Conservation (phyloP, 2,329 filamentous ascomycete genomes). For the Diaporthe nobilis region DNA sequence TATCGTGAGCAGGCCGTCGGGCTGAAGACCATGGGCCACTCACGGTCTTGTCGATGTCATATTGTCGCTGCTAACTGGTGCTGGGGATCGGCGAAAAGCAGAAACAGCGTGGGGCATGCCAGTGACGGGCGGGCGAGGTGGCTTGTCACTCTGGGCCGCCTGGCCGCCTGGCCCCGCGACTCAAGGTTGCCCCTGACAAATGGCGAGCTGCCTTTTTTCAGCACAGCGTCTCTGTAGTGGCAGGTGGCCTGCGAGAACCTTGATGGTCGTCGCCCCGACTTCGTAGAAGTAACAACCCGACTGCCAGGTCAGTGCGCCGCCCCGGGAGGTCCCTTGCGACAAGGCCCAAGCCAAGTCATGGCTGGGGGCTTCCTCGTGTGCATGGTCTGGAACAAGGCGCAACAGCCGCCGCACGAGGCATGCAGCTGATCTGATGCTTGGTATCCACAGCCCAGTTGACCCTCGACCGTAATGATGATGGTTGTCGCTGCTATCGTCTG, state of each 20-base stretch:
- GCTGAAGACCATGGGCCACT: constrained; percentile 27
- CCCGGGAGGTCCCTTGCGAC: constrained; percentile 19
- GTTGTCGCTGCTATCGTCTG: neutral
- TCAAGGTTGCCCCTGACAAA: constrained; percentile 36
- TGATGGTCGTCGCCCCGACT: neutral
- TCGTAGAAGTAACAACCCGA: neutral
- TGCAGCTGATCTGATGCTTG: neutral
- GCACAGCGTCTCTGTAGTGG: neutral
- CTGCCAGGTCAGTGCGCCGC: constrained; percentile 24
- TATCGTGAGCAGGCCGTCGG: constrained; percentile 5
- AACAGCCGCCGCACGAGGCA: constrained; percentile 19
- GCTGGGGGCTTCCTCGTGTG: neutral
- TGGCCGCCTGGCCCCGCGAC: constrained; percentile 9
- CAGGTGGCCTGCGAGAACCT: constrained; percentile 15
- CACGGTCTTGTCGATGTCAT: constrained; percentile 34
- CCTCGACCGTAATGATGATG: neutral
- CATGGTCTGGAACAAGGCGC: constrained; percentile 6
- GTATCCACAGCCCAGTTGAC: neutral
- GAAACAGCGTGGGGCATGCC: constrained; percentile 4
- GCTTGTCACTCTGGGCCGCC: constrained; percentile 21
- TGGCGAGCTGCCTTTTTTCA: constrained; percentile 19
- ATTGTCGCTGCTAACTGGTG: constrained; percentile 10
- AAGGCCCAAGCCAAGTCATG: neutral
- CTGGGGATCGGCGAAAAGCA: constrained; percentile 19
- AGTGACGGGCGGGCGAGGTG: constrained; percentile 9